phyloP scores from a whole-genome alignment of 345 rosid species.

The Rhizophora mangle region DNA sequence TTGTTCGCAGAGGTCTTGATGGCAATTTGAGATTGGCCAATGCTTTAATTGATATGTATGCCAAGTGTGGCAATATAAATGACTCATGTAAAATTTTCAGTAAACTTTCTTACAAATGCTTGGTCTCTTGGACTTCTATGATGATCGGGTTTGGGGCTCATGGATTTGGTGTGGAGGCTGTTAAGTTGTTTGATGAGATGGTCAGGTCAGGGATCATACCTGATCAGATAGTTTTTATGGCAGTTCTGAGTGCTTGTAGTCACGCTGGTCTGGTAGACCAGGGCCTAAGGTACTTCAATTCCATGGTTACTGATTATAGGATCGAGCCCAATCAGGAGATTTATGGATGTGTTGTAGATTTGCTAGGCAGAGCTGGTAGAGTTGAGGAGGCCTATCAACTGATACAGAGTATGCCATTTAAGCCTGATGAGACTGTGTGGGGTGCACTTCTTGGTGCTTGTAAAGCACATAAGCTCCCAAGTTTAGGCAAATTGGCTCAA shows the following conservation, averaged over 20 bases:
- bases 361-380: conserved; percentile 87
- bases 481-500: conserved; percentile 59
- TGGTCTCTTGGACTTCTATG: conserved; percentile 96
- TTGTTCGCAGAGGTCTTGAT: conserved; percentile 54
- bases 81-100: conserved; percentile 54
- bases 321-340: conserved; percentile 55
- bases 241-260: conserved; percentile 80
- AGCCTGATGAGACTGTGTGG: conserved; percentile 80
- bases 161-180: conserved; percentile 67
- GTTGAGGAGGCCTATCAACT: conserved; percentile 71
- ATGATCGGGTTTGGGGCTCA: conserved; percentile 88
- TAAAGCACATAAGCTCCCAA: conserved; percentile 48
- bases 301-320: conserved; percentile 46
- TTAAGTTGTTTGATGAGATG: conserved; percentile 77
- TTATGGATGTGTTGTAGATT: conserved; percentile 81
- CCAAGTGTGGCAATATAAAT: conserved; percentile 73
- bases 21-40: conserved; percentile 55
- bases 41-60: conserved; percentile 83
- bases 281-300: conserved; percentile 65
- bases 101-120: conserved; percentile 43
- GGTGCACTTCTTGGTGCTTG: conserved; percentile 84
- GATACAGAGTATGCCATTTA: conserved; percentile 67
- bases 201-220: conserved; percentile 64
- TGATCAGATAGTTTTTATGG: conserved; percentile 78
- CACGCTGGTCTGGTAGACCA: conserved; percentile 83